Evolutionary conservation across 345 rosid species (phyloP).

Genomic region (Hypericum perforatum): DNA sequence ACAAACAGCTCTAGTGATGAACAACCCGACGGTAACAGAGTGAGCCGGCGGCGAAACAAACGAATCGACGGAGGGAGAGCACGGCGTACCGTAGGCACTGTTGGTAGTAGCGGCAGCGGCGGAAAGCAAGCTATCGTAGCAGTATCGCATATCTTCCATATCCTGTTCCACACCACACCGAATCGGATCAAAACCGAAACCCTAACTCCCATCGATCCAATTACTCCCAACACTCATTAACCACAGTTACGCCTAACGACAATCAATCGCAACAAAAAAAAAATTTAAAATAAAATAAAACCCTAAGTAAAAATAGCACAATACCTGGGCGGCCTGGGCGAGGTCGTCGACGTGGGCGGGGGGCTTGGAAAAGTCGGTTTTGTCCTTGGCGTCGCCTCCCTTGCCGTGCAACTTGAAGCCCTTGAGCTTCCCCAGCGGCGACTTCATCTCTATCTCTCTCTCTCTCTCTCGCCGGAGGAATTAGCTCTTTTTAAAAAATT

Average conservation of each 20-base stretch:
- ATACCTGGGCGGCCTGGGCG: conserved; percentile 76
- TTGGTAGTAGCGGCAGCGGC: conserved; percentile 93
- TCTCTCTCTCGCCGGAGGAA: too few relatives aligned
- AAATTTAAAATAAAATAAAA: too few relatives aligned
- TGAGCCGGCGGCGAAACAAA: not conserved
- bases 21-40: not conserved
- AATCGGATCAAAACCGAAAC: too few relatives aligned
- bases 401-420: conserved; percentile 56
- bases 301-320: not conserved
- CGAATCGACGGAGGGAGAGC: too few relatives aligned
- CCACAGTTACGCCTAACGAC: too few relatives aligned
- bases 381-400: conserved; percentile 49
- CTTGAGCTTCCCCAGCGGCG: conserved; percentile 54
- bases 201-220: too few relatives aligned
- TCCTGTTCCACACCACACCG: conserved; percentile 31
- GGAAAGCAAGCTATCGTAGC: conserved; percentile 92
- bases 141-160: conserved; percentile 78
- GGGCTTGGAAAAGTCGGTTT: conserved; percentile 31
- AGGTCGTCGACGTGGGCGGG: conserved; percentile 65
- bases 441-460: conserved; percentile 47
- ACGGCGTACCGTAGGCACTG: conserved; percentile 67
- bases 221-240: too few relatives aligned
- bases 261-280: too few relatives aligned
- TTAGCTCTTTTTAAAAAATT: too few relatives aligned
- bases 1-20: not conserved